Evolutionary conservation across 768 basidiomycete species (phyloP).

Genomic region (Phlebiopsis flavidoalba): DNA sequence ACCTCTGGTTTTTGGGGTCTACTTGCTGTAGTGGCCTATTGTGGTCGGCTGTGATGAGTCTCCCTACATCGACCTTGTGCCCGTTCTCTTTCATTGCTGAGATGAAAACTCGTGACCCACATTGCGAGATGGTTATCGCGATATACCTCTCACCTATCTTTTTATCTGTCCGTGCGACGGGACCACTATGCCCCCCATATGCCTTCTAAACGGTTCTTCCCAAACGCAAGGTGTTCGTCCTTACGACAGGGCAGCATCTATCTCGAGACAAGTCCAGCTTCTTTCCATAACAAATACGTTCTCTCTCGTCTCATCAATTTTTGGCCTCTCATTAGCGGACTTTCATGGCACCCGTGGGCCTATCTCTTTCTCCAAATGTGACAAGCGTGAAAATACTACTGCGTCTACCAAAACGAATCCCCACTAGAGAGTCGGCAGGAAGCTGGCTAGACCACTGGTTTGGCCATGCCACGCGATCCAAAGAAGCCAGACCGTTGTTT

Average conservation of each 20-base stretch:
- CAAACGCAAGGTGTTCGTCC: not conserved
- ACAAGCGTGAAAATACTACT: no score
- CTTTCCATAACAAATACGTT: slow-evolving; percentile 69
- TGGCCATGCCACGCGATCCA: no score
- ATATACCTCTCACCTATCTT: slow-evolving; percentile 80
- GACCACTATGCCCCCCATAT: slow-evolving; percentile 35
- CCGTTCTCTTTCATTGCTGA: not conserved
- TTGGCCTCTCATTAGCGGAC: slow-evolving; percentile 72
- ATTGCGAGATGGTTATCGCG: slow-evolving; percentile 81
- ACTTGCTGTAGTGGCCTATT: slow-evolving; percentile 40
- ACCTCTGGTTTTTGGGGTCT: slow-evolving; percentile 65
- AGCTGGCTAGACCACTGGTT: no score
- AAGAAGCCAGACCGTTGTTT: no score
- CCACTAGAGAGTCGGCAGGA: no score
- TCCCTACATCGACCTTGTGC: not conserved
- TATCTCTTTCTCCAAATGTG: not conserved
- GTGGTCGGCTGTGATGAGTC: slow-evolving; percentile 71
- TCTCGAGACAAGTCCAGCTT: slow-evolving; percentile 62
- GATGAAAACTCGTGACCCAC: not conserved
- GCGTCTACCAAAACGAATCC: slow-evolving; percentile 4
- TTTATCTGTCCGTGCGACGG: slow-evolving; percentile 34
- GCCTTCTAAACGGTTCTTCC: no score
- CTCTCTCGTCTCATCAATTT: slow-evolving; percentile 59
- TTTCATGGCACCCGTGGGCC: slow-evolving; percentile 62
- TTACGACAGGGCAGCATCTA: not conserved